Evolutionary conservation across 139 green algal species (phyloP).

Genomic region (Gonium pectorale): DNA sequence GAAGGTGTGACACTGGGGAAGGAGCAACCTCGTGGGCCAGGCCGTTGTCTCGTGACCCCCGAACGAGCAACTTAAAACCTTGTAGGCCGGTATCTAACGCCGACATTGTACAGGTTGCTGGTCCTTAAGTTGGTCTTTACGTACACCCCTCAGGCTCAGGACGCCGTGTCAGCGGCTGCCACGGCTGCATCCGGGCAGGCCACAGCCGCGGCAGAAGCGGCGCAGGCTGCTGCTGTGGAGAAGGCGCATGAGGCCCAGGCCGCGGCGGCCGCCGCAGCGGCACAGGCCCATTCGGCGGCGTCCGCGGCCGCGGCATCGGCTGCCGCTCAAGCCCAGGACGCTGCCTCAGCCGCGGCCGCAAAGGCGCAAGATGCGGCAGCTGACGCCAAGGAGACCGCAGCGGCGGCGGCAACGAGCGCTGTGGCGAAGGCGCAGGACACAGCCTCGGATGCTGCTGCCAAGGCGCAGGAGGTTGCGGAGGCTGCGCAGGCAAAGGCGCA

Average conservation of each 20-base stretch:
- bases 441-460: not conserved
- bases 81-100: no score
- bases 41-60: no score
- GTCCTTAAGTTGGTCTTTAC: no score
- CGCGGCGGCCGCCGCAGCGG: not conserved
- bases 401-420: not conserved
- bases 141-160: not conserved
- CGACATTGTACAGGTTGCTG: no score
- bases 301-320: not conserved
- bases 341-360: not conserved
- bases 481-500: not conserved
- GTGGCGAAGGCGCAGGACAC: not conserved
- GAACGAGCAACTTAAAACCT: no score
- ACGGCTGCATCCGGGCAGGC: not conserved
- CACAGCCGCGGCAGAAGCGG: not conserved
- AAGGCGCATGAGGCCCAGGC: not conserved
- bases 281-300: not conserved
- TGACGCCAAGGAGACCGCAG: not conserved
- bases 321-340: not conserved
- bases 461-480: not conserved
- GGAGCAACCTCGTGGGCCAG: no score
- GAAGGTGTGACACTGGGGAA: no score
- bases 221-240: not conserved
- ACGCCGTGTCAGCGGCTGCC: not conserved
- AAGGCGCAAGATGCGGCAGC: not conserved